phyloP scores from a whole-genome alignment of 257 asterid genomes.

The Forsythia suspensa region DNA sequence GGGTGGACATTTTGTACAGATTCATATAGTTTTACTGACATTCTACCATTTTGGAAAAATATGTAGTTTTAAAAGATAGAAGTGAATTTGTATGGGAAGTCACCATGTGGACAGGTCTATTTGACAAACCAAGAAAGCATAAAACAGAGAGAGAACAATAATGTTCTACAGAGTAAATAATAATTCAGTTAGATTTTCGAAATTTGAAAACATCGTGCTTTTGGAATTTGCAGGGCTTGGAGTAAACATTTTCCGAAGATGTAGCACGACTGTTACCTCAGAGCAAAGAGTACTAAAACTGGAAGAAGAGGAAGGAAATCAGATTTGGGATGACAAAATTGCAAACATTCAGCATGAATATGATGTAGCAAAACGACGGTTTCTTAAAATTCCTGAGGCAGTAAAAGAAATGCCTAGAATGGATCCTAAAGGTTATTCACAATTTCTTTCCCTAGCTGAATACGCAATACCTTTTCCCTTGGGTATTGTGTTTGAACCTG shows the following conservation, averaged over 20 bases:
- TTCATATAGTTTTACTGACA: conserved; percentile 1
- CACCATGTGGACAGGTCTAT: background rate
- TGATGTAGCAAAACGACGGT: conserved; percentile 64
- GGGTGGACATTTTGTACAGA: background rate
- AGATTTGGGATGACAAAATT: conserved; percentile 49
- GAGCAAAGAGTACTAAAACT: conserved; percentile 42
- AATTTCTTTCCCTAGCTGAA: conserved; percentile 10
- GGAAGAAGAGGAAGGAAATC: conserved; percentile 43
- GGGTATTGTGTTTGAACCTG: conserved; percentile 5
- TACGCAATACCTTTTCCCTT: background rate
- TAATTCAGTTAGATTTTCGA: background rate
- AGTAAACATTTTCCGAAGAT: conserved; percentile 33
- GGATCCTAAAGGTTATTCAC: conserved; percentile 75
- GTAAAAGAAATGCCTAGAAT: conserved; percentile 69
- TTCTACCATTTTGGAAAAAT: background rate
- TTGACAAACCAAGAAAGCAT: background rate
- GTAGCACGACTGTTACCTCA: conserved; percentile 36
- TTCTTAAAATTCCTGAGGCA: conserved; percentile 67
- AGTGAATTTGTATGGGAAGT: conserved; percentile 2
- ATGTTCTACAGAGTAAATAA: background rate
- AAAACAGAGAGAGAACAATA: background rate
- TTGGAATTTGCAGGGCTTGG: conserved; percentile 36
- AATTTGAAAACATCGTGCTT: conserved; percentile 20
- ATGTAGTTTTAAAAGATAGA: conserved; percentile 9
- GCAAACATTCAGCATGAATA: conserved; percentile 57